Evolutionary conservation across 371 early-diverging fungal species (phyloP).

Genomic region (Mortierella sp.): DNA sequence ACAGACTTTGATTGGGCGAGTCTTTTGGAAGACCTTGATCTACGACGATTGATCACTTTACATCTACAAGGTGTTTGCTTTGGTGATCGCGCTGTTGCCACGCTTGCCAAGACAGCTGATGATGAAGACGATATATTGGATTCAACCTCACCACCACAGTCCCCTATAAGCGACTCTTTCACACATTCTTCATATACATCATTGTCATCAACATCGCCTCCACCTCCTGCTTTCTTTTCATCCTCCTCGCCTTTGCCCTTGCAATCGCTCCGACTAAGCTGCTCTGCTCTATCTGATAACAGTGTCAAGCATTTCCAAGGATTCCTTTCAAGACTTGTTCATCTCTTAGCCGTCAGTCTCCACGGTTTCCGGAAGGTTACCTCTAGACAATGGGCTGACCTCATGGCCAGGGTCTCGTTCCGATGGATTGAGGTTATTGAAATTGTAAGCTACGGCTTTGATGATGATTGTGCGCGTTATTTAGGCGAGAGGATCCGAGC

Average conservation of each 20-base stretch:
- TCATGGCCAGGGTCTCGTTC: conserved; percentile 31
- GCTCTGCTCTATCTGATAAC: conserved; percentile 21
- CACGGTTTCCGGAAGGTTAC: conserved; percentile 46
- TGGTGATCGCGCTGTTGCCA: conserved; percentile 34
- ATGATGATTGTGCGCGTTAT: conserved; percentile 36
- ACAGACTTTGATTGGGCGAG: conserved; percentile 39
- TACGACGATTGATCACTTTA: conserved; percentile 26
- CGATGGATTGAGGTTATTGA: conserved; percentile 48
- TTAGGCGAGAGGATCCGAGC: conserved; percentile 25
- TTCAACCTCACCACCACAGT: conserved; percentile 16
- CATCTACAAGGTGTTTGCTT: conserved; percentile 46
- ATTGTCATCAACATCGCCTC: not conserved
- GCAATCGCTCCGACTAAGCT: conserved; percentile 34
- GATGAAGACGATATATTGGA: not conserved
- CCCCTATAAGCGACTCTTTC: conserved; percentile 12
- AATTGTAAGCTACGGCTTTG: conserved; percentile 37
- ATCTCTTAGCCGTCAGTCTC: conserved; percentile 33
- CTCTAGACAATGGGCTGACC: conserved; percentile 31
- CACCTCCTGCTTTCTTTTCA: conserved; percentile 25
- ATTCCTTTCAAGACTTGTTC: conserved; percentile 31
- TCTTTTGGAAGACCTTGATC: conserved; percentile 24
- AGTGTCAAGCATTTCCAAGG: conserved; percentile 23
- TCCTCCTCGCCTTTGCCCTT: conserved; percentile 16
- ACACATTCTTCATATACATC: conserved; percentile 15
- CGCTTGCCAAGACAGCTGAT: conserved; percentile 14